Percentiles rank a stretch among this genome's conserved stretches.
These are phyloP conservation scores for Scheffersomyces cryptocercus DNA, from an alignment of 1,139 yeast species.

Conservation along the genomic window DNA sequence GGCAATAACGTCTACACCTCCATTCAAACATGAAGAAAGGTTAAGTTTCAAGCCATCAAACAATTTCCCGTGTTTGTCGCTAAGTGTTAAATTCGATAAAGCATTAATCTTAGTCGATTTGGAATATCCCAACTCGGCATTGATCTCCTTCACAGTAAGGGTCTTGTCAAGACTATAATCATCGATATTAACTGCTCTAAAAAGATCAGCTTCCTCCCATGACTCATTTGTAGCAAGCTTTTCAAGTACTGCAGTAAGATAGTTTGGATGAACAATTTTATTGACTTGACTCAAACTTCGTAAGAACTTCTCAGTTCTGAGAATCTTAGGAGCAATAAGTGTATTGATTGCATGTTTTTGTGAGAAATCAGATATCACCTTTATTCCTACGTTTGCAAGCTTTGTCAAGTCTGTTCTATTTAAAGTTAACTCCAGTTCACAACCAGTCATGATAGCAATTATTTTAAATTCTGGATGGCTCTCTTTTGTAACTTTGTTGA, in stretches of 20 bases:
- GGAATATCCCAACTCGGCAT: constrained; percentile 33
- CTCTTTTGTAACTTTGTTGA: constrained; percentile 1
- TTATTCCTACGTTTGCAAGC: constrained; percentile 37
- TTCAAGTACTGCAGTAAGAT: constrained; percentile 40
- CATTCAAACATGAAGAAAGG: constrained; percentile 63
- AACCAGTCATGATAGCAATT: constrained; percentile 63
- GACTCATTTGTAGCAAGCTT: constrained; percentile 15
- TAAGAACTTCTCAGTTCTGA: constrained; percentile 86
- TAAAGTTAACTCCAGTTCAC: constrained; percentile 48
- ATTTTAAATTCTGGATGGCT: constrained; percentile 16
- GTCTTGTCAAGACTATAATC: constrained; percentile 41
- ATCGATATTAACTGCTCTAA: constrained; percentile 25
- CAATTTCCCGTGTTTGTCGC: constrained; percentile 33
- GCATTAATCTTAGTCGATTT: constrained; percentile 17
- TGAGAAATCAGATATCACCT: constrained; percentile 38
- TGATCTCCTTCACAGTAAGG: constrained; percentile 26
- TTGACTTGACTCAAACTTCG: constrained; percentile 37
- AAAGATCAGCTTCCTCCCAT: constrained; percentile 19
- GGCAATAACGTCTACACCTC: constrained; percentile 62
- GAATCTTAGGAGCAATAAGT: constrained; percentile 72
- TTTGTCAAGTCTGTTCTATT: constrained; percentile 31
- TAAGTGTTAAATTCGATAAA: constrained; percentile 19
- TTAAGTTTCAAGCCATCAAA: constrained; percentile 54
- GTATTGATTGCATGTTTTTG: constrained; percentile 34
- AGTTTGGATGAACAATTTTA: constrained; percentile 50